Percentiles rank a stretch among this genome's conserved stretches.
Evolutionary conservation across 768 basidiomycete genomes (phyloP).

Genomic region (Termitomyces eurrhizus): DNA sequence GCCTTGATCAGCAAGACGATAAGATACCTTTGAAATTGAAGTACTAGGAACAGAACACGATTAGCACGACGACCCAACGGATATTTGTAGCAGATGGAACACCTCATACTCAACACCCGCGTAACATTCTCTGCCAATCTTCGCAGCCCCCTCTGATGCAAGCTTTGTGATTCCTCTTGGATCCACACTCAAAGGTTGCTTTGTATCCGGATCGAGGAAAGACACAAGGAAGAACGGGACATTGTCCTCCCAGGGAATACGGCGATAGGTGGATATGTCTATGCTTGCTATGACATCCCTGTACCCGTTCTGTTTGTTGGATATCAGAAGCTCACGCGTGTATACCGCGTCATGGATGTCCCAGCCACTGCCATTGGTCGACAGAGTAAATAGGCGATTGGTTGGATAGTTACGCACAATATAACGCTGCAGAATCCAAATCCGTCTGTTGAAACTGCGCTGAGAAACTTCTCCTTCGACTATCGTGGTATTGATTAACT

Average conservation of each 20-base stretch:
- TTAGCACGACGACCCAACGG: not conserved
- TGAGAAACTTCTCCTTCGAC: constrained; percentile 90
- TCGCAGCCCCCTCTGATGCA: constrained; percentile 46
- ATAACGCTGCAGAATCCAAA: constrained; percentile 95
- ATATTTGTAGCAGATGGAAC: constrained; percentile 2
- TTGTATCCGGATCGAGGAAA: constrained; percentile 86
- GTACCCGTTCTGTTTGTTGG: constrained; percentile 91
- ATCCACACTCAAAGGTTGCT: constrained; percentile 72
- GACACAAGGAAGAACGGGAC: constrained; percentile 92
- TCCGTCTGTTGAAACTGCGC: constrained; percentile 71
- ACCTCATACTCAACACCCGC: constrained; percentile 97
- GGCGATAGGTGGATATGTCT: constrained; percentile 83
- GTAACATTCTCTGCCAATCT: constrained; percentile 56
- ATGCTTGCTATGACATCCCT: constrained; percentile 83
- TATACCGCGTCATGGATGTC: constrained; percentile 90
- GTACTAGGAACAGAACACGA: constrained; percentile 48
- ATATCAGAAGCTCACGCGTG: constrained; percentile 80
- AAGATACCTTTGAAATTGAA: constrained; percentile 82
- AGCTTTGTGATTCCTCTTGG: constrained; percentile 78
- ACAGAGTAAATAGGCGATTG: not conserved
- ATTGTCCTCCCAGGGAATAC: constrained; percentile 89
- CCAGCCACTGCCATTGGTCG: constrained; percentile 60
- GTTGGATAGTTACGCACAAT: constrained; percentile 46
- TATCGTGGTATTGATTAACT: constrained; percentile 26
- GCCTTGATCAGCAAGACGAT: not conserved